Base-by-base conservation (phyloP, 495 filamentous ascomycete genomes). In the Lepraria neglecta region DNA sequence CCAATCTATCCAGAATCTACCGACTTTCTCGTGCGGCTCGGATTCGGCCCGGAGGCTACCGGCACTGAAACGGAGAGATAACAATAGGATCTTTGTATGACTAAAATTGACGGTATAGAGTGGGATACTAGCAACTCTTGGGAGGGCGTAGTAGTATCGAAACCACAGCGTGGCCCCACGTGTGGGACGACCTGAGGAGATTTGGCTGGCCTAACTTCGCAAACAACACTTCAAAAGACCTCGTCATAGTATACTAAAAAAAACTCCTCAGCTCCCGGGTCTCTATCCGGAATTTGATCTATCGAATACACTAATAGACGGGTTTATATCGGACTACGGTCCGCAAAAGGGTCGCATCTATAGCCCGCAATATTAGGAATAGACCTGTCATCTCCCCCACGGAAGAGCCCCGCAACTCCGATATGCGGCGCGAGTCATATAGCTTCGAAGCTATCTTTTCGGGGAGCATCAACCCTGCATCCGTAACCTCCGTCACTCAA, bases 1-100 rank as follows among this genome's bases (percentile, higher is more conserved):
- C 48, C 27, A 31, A 52, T 31, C 48, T 52, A 19, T 54, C 12
- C 10, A 31, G 6, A 35, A 53, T 15, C 50, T 33, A 53, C 28
- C 51, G n/a, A 19, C 9, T 35, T 19, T 54, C 51, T 54, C 31
- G n/a, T 54, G 31, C 51, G 51, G 51, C 15, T 54, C 51, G 51
- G 51, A 54, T 54, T 15, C 30, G 50, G 51, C 31, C 51, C 15
- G 51, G 27, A 12, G 31, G 31, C 7, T 11, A 38, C 9, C 51
- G 30, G 51, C 31, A 35, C 17, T 19, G 28, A 30, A 33, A 35
- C n/a, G 4, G 10, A 31, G 35, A 38, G 9, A 38, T 38, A 38
- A 12, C 7, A 38, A 38, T 12, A 38, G 12, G 6, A 38, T 10
- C 9, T 24, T 38, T 38, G 35, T 12, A 38, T 38, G 35, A 38